Evolutionary conservation across 2,329 filamentous ascomycete genomes (phyloP).

Genomic region (Epichloe glyceriae): DNA sequence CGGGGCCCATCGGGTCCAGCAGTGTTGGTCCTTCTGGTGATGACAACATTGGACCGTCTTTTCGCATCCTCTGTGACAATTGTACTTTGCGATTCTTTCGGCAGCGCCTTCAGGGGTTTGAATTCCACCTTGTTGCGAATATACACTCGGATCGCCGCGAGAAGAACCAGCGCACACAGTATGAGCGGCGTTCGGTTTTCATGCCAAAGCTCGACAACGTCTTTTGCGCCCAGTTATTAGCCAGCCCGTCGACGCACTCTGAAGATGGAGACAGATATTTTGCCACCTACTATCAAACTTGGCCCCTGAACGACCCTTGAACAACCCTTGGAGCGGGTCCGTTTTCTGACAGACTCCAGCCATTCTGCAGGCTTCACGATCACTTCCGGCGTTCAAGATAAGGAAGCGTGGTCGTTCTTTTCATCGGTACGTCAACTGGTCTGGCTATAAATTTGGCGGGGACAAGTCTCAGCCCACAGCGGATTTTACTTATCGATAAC

Average conservation of each 20-base stretch:
- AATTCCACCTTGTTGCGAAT: conserved; percentile 24
- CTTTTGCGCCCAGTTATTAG: conserved; percentile 12
- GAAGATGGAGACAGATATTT: not conserved
- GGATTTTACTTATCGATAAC: conserved; percentile 6
- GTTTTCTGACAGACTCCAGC: conserved; percentile 1
- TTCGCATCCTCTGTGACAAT: not conserved
- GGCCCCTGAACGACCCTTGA: not conserved
- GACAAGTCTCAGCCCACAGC: not conserved
- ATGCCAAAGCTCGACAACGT: conserved; percentile 33
- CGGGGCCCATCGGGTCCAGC: conserved; percentile 29
- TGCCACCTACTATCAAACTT: conserved; percentile 5
- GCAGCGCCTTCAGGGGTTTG: conserved; percentile 23
- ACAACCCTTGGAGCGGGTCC: not conserved
- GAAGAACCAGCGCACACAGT: conserved; percentile 22
- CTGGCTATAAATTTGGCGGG: not conserved
- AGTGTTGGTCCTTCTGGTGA: conserved; percentile 13
- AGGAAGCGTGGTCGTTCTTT: not conserved
- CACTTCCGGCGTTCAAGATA: not conserved
- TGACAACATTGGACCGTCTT: not conserved
- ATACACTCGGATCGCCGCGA: conserved; percentile 29
- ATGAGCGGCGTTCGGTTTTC: conserved; percentile 31
- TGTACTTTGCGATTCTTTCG: conserved; percentile 21
- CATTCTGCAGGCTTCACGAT: not conserved
- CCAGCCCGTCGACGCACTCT: not conserved
- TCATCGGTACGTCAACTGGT: not conserved